A percentile compares a stretch with the other conserved stretches of the same genome.
phyloP scores from a whole-genome alignment of 1,139 yeast genomes.

The Saccharomyces hybrid region DNA sequence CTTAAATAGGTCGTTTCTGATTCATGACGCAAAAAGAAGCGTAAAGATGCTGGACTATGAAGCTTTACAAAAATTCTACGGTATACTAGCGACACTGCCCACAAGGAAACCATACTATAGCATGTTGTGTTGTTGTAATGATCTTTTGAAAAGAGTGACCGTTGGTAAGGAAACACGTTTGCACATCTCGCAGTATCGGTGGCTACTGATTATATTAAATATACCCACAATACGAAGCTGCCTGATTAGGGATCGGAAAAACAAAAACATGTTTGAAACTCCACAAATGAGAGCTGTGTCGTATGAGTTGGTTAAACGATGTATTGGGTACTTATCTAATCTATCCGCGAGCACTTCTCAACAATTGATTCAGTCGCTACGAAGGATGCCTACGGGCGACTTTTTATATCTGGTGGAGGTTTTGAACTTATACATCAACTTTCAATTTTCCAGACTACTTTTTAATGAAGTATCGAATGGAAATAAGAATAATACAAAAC shows the following conservation, averaged over 20 bases:
- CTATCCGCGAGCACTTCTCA: constrained; percentile 34
- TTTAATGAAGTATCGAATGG: constrained; percentile 15
- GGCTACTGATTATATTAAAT: constrained; percentile 57
- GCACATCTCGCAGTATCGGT: constrained; percentile 30
- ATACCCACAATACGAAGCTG: constrained; percentile 51
- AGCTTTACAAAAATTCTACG: constrained; percentile 41
- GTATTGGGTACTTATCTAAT: constrained; percentile 59
- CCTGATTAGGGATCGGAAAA: constrained; percentile 31
- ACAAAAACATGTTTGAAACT: constrained; percentile 31
- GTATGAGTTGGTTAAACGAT: constrained; percentile 58
- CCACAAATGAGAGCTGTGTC: constrained; percentile 49
- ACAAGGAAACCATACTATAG: constrained; percentile 52
- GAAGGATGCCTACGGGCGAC: constrained; percentile 36
- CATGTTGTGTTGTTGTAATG: constrained; percentile 45
- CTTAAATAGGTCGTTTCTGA: constrained; percentile 47
- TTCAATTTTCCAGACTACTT: constrained; percentile 42
- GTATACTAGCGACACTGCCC: constrained; percentile 43
- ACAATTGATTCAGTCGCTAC: constrained; percentile 53
- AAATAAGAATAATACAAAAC: not conserved
- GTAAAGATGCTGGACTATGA: too few species aligned
- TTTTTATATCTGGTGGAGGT: constrained; percentile 47
- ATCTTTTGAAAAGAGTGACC: constrained; percentile 38
- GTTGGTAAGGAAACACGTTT: constrained; percentile 31
- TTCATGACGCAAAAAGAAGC: too few species aligned
- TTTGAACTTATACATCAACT: constrained; percentile 56